These are phyloP conservation scores for Cinchona pubescens DNA, from an alignment of 257 asterid genomes.

Conservation along the genomic window DNA sequence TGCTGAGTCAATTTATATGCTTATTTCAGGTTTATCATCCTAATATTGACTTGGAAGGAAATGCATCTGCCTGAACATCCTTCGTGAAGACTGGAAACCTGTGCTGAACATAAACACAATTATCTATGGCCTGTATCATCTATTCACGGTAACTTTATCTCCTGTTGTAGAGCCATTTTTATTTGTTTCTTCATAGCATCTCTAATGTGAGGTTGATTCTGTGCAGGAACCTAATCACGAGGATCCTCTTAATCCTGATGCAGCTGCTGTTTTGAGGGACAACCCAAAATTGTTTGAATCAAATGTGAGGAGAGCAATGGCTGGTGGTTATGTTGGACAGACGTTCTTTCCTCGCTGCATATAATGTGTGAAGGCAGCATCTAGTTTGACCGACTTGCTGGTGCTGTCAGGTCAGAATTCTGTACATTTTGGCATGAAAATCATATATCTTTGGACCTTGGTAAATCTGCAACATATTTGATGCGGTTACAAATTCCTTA, in stretches of 20 bases:
- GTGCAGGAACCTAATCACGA: slow-evolving; percentile 91
- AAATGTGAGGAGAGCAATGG: slow-evolving; percentile 85
- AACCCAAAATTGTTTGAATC: slow-evolving; percentile 83
- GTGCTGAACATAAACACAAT: slow-evolving; percentile 89
- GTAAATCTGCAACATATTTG: slow-evolving; percentile 23
- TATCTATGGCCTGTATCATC: slow-evolving; percentile 85
- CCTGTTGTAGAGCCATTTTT: neutral
- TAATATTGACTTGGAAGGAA: slow-evolving; percentile 92
- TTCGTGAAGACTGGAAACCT: slow-evolving; percentile 99
- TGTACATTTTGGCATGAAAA: slow-evolving; percentile 41
- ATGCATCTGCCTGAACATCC: slow-evolving; percentile 97
- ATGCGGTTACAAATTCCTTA: slow-evolving; percentile 8
- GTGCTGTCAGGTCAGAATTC: slow-evolving; percentile 25
- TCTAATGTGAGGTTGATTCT: slow-evolving; percentile 19
- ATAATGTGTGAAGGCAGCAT: slow-evolving; percentile 36
- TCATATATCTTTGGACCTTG: slow-evolving; percentile 4
- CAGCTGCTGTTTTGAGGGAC: slow-evolving; percentile 86
- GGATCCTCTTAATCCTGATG: slow-evolving; percentile 95
- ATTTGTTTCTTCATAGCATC: neutral
- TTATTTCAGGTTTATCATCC: slow-evolving; percentile 85
- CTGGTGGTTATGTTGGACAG: slow-evolving; percentile 89
- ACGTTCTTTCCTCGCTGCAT: slow-evolving; percentile 75
- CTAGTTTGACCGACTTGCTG: slow-evolving; percentile 22
- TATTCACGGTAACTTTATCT: slow-evolving; percentile 65
- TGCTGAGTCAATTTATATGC: neutral